These are phyloP conservation scores for Neltuma alba DNA, from an alignment of 306 rosid species.

Conservation along the genomic window DNA sequence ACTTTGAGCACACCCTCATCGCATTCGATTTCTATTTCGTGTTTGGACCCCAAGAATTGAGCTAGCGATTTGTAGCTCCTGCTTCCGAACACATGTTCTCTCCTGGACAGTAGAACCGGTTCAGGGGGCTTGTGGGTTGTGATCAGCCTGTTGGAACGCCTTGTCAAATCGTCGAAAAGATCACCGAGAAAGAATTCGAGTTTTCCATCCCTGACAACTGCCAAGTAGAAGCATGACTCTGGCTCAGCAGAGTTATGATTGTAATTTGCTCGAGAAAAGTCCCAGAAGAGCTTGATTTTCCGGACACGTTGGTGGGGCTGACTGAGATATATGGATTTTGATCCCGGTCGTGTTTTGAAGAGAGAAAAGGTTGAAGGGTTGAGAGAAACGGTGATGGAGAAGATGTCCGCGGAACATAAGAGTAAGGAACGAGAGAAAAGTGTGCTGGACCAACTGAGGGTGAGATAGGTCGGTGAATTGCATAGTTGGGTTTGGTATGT, in stretches of 20 bases:
- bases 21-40: conserved; percentile 72
- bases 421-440: conserved; percentile 62
- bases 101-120: conserved; percentile 56
- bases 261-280: conserved; percentile 60
- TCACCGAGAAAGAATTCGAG: conserved; percentile 74
- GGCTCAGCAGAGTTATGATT: conserved; percentile 62
- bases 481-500: conserved; percentile 71
- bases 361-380: conserved; percentile 64
- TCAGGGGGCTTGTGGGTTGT: conserved; percentile 16
- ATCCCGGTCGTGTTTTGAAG: conserved; percentile 51
- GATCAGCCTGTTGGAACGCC: conserved; percentile 40
- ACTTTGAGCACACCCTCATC: conserved; percentile 57
- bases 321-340: conserved; percentile 58
- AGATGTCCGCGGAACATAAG: conserved; percentile 49
- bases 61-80: conserved; percentile 55
- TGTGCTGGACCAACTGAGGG: conserved; percentile 74
- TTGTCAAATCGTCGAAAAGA: conserved; percentile 41
- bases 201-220: conserved; percentile 46
- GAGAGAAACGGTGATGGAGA: conserved; percentile 68
- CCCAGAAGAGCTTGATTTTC: conserved; percentile 70
- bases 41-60: conserved; percentile 68
- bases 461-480: conserved; percentile 55
- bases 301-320: conserved; percentile 41
- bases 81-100: conserved; percentile 76
- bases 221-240: conserved; percentile 66